phyloP scores from a whole-genome alignment of 169 alveolate species.

The Plasmodium cynomolgi region DNA sequence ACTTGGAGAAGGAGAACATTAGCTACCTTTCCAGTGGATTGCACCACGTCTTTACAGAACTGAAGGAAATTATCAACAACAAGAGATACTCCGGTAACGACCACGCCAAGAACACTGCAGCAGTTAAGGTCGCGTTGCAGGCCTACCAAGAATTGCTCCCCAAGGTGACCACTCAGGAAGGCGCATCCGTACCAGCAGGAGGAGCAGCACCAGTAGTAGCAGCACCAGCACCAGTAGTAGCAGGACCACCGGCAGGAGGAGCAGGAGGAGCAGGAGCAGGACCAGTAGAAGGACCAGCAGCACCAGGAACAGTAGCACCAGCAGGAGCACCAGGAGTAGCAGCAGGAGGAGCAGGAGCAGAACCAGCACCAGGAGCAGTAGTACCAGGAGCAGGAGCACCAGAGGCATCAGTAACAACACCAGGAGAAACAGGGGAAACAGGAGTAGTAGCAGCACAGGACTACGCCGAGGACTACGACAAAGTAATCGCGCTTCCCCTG shows the following conservation, averaged over 20 bases:
- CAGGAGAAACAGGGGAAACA: not conserved
- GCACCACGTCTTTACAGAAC: conserved; percentile 29
- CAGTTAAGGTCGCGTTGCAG: conserved; percentile 4
- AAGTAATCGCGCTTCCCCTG: not conserved
- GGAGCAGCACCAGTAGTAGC: not conserved
- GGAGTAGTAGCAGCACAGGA: not conserved
- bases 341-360: not conserved
- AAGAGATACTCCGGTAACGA: conserved; percentile 12
- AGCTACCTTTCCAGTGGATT: conserved; percentile 35
- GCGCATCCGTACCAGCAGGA: not conserved
- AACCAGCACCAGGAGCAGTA: not conserved
- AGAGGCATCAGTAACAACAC: not conserved
- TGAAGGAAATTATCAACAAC: conserved; percentile 24
- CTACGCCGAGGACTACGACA: conserved; percentile 13
- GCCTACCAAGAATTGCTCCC: conserved; percentile 26
- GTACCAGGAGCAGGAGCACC: not conserved
- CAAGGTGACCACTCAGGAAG: not conserved
- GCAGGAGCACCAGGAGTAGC: not conserved
- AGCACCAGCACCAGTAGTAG: not conserved
- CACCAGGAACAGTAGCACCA: not conserved
- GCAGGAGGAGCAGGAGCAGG: not conserved
- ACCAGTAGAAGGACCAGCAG: not conserved
- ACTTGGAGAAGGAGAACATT: conserved; percentile 35
- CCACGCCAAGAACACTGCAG: not conserved
- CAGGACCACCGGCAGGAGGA: not conserved